Percentiles rank a stretch among this genome's conserved stretches.
Conservation (phyloP, 108 stramenopile species). For the Cyclotella choctawhatcheeana region DNA sequence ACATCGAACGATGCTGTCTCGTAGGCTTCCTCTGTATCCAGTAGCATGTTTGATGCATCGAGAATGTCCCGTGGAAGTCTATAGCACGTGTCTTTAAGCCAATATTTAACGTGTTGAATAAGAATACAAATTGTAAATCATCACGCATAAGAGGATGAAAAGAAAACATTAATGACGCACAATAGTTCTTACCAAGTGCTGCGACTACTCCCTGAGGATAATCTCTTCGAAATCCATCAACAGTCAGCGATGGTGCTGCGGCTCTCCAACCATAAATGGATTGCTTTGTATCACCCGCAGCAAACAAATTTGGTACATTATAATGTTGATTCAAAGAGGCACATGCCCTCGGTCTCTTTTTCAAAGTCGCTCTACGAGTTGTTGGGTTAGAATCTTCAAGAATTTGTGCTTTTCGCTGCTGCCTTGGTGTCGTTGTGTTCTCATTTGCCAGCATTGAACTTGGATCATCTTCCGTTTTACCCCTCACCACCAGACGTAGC, state of each 20-base stretch:
- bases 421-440: slow-evolving; percentile 5
- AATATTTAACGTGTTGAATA: no score
- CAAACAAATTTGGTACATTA: slow-evolving; percentile 54
- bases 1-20: slow-evolving; percentile 24
- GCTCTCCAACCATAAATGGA: slow-evolving; percentile 72
- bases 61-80: slow-evolving; percentile 56
- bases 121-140: no score
- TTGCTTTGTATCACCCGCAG: slow-evolving; percentile 62
- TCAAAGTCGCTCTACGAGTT: neutral
- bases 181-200: slow-evolving; percentile 26
- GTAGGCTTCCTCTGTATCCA: neutral
- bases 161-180: neutral
- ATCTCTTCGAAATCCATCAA: slow-evolving; percentile 57
- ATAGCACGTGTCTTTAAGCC: slow-evolving; percentile 53
- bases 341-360: slow-evolving; percentile 1
- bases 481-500: slow-evolving; percentile 50
- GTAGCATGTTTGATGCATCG: slow-evolving; percentile 52
- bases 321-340: slow-evolving; percentile 27
- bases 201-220: slow-evolving; percentile 68
- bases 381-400: slow-evolving; percentile 23
- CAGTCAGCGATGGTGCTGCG: slow-evolving; percentile 57
- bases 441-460: slow-evolving; percentile 1
- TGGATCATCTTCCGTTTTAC: slow-evolving; percentile 42
- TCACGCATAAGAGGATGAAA: no score
- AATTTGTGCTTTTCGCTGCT: slow-evolving; percentile 27